Percentiles rank a stretch among this genome's conserved stretches.
These are phyloP conservation scores for Aphanomyces astaci DNA, from an alignment of 352 stramenopile species.

Conservation along the genomic window DNA sequence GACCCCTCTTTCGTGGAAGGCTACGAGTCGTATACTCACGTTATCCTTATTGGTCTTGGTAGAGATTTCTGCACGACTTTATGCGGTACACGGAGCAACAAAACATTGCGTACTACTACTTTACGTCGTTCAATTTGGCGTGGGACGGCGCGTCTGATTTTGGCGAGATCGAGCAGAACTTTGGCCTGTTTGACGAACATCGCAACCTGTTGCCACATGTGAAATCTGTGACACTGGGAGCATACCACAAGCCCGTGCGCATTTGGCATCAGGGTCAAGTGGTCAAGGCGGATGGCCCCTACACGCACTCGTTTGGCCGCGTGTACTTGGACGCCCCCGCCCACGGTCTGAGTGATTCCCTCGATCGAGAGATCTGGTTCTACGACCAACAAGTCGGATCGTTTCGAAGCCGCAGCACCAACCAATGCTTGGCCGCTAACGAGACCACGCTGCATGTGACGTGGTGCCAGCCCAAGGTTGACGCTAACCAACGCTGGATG, in stretches of 20 bases:
- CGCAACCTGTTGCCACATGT: constrained; percentile 31
- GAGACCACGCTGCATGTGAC: constrained; percentile 39
- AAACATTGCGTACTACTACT: constrained; percentile 68
- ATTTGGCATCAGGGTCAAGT: constrained; percentile 34
- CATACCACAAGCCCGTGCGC: background rate
- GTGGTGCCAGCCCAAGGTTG: constrained; percentile 29
- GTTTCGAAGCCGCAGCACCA: constrained; percentile 29
- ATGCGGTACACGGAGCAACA: constrained; percentile 40
- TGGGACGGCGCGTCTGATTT: constrained; percentile 33
- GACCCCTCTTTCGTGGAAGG: too few species aligned
- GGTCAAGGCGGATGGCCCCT: constrained; percentile 30
- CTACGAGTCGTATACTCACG: too few species aligned
- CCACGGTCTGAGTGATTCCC: constrained; percentile 33
- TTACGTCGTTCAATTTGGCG: constrained; percentile 50
- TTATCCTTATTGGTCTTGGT: too few species aligned
- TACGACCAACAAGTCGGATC: constrained; percentile 39
- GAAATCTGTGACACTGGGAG: constrained; percentile 8
- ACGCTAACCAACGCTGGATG: constrained; percentile 7
- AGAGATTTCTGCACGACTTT: constrained; percentile 35
- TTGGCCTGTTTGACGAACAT: constrained; percentile 46
- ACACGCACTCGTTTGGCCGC: background rate
- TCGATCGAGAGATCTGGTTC: constrained; percentile 57
- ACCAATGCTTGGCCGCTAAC: constrained; percentile 8
- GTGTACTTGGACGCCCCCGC: constrained; percentile 7
- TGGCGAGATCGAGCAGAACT: constrained; percentile 44